A percentile compares a stretch with the other conserved stretches of the same genome.
Evolutionary conservation across 1,284 basidiomycete genomes (phyloP).

Genomic region (Sphaerobolus stellatus): DNA sequence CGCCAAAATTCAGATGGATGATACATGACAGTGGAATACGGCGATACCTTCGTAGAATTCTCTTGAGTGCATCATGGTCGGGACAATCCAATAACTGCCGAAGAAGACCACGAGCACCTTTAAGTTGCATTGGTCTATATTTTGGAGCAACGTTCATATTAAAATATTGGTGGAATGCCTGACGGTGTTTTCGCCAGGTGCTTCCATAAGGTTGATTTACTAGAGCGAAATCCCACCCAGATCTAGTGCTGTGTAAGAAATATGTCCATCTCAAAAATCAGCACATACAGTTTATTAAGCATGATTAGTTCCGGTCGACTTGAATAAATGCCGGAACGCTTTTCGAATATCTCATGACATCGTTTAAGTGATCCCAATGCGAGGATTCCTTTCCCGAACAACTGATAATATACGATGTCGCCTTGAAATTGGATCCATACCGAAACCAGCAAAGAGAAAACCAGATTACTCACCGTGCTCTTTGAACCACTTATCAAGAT

Average conservation of each 20-base stretch:
- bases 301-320: slow-evolving; percentile 16
- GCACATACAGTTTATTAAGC: slow-evolving; percentile 6
- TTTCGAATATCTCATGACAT: slow-evolving; percentile 19
- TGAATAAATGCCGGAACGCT: slow-evolving; percentile 19
- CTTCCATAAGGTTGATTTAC: neutral
- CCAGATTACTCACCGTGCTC: too few relatives aligned
- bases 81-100: neutral
- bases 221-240: neutral
- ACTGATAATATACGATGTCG: slow-evolving; percentile 16
- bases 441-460: too few relatives aligned
- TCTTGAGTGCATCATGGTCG: too few relatives aligned
- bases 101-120: neutral
- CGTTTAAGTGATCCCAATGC: slow-evolving; percentile 19
- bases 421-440: too few relatives aligned
- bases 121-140: neutral
- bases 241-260: neutral
- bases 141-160: neutral
- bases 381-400: slow-evolving; percentile 17
- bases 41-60: too few relatives aligned
- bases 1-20: neutral
- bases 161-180: neutral
- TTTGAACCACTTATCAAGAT: slow-evolving; percentile 18
- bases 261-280: neutral
- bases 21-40: neutral
- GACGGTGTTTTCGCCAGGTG: slow-evolving; percentile 2